Conservation (phyloP, 2,329 filamentous ascomycete genomes). For the Alternaria solani region DNA sequence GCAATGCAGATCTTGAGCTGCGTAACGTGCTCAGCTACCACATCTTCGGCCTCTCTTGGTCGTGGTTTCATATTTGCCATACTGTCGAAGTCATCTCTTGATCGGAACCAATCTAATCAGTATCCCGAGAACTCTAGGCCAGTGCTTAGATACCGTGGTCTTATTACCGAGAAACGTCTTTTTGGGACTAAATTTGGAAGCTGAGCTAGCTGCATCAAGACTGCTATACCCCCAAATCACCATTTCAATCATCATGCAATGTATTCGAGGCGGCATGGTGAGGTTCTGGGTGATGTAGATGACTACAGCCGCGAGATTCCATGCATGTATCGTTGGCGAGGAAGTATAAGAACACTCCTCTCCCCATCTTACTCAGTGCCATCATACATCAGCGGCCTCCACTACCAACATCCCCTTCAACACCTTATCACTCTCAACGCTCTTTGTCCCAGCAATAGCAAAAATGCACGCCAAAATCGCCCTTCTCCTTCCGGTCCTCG, state of each 20-base stretch:
- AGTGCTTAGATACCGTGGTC: constrained; percentile 26
- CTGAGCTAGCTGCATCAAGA: constrained; percentile 25
- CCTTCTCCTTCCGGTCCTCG: constrained; percentile 40
- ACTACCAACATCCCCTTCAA: constrained; percentile 21
- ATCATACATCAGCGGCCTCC: constrained; percentile 38
- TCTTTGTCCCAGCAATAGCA: constrained; percentile 14
- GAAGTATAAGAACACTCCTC: constrained; percentile 37
- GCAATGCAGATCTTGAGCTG: constrained; percentile 16
- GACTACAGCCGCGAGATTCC: constrained; percentile 5
- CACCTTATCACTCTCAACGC: constrained; percentile 6
- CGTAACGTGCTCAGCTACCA: not conserved
- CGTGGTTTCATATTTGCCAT: constrained; percentile 29
- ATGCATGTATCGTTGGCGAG: not conserved
- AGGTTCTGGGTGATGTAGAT: constrained; percentile 20
- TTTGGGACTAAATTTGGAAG: constrained; percentile 36
- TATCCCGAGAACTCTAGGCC: constrained; percentile 21
- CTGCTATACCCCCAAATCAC: constrained; percentile 21
- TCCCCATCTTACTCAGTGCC: constrained; percentile 27
- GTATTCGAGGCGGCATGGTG: constrained; percentile 17
- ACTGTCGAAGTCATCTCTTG: constrained; percentile 11
- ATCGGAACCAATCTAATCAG: constrained; percentile 34
- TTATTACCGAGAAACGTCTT: constrained; percentile 30
- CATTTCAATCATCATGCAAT: not conserved
- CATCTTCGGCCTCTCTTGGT: constrained; percentile 18
- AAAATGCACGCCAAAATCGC: constrained; percentile 45